Base-by-base conservation (phyloP, 148 eudicot species). In the Rhododendron kiyosumense region DNA sequence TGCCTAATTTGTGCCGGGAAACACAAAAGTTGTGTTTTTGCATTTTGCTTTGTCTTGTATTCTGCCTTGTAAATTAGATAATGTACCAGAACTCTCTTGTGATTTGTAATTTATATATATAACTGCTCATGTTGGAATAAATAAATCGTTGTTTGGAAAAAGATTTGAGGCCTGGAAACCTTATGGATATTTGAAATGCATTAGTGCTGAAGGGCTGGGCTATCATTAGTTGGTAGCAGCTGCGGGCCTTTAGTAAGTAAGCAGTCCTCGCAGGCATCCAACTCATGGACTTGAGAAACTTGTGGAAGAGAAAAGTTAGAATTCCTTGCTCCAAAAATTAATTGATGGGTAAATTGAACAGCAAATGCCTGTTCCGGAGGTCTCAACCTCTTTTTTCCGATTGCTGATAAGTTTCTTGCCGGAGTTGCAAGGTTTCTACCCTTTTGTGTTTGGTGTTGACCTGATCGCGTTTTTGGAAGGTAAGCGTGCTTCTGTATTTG, bases 61-160 rank as follows among this genome's bases (percentile, higher is more conserved):
- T 54, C 22, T n/a, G 12, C 84, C 45, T 63, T 79, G 79, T 81
- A 52, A 46, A 69, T 30, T 85, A 32, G 78, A 52, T 78, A 8
- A 63, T 85, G 75, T 36, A 78, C 12, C 11, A n/a, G n/a, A 85
- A 7, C 77, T 43, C 18, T 38, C 75, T 85, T 77, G 76, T 57
- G 28, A 9, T 24, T 65, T n/a, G 71, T 65, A 24, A 54, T 46
- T 22, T 78, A 43, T 71, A 20, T 32, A 32, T 32, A 32, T 32
- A 36, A 76, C 13, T 76, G 26, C 48, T 7, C 51, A 38, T 41
- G 9, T 22, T 22, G 49, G 49, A 34, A 18, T 41, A 18, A 22
- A 41, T 38, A 74, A 11, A 34, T 36, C 30, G 10, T n/a, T 20
- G 69, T 81, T 34, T 34, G 43, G 65, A 81, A 57, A 18, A 81